Base-by-base conservation (phyloP, 305 asterid genomes). In the Fraxinus floribunda region DNA sequence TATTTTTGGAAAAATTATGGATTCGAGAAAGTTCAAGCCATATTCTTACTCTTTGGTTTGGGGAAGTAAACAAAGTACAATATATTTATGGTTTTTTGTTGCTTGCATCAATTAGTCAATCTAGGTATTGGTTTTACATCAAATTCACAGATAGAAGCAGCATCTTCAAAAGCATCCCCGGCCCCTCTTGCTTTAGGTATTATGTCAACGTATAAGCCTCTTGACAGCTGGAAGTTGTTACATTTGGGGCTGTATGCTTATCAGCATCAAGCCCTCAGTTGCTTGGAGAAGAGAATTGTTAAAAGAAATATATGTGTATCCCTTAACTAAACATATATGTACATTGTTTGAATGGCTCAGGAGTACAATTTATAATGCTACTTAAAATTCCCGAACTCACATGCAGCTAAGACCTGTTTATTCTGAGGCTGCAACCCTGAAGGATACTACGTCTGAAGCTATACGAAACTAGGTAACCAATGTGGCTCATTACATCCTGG, bases 361-460 rank as follows among this genome's bases (percentile, higher is more conserved):
- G 49, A 41, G 0, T 9, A 41, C 49, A 41, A 41, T 41, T 2
- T 41, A 41, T 41, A 9, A 9, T 0, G 15, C 3, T 9, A 20
- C 36, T 75, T 64, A 24, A 46, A 46, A 36, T 71, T 82, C 66
- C 81, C 26, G 36, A 41, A 84, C 41, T 76, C 26, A 34, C 68
- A 15, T 83, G 79, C 81, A 96, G 99, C 98, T 96, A 73, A 89
- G 97, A 87, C 85, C 92, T 66, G 99, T 96, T 82, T 97, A 92
- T 83, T 91, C 97, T 22, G 98, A 98, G 49, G 94, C 98, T 1
- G 98, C 98, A 70, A 93, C 99, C 2, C 90, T 96, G 83, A 96
- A 96, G 89, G 99, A 96, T 87, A 98, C 98, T 38, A 94, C 99
- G 34, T 96, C 99, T 15, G 98, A 96, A 89, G 98, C 98, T 76